Evolutionary conservation across 805 yeast genomes (phyloP).

Genomic region (Ogataea sp.): DNA sequence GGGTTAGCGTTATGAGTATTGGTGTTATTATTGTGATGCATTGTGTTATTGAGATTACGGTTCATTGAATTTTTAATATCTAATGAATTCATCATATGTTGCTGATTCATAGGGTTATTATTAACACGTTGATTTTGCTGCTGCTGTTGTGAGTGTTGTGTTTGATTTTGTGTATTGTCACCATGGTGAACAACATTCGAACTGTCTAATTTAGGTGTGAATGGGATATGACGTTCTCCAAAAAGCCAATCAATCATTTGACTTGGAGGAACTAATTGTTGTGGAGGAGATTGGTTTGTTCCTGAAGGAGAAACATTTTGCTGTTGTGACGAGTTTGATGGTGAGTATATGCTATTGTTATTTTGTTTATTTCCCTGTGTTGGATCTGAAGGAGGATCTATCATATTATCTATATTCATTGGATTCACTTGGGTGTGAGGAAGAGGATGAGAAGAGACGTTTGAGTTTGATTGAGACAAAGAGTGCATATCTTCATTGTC

Average conservation of each 20-base stretch:
- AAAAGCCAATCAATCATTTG: slow-evolving; percentile 27
- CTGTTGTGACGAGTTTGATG: not conserved
- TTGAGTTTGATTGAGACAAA: too few relatives aligned
- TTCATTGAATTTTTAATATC: too few relatives aligned
- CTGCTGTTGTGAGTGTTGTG: too few relatives aligned
- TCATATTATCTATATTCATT: not conserved
- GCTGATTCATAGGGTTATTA: too few relatives aligned
- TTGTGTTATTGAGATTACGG: too few relatives aligned
- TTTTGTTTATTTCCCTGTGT: not conserved
- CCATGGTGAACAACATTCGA: not conserved
- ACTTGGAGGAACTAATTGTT: slow-evolving; percentile 19
- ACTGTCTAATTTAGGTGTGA: not conserved
- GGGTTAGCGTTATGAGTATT: not conserved
- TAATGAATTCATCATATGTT: too few relatives aligned
- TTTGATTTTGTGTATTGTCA: too few relatives aligned
- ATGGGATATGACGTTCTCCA: slow-evolving; percentile 2
- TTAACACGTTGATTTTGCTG: too few relatives aligned
- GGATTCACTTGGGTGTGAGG: too few relatives aligned
- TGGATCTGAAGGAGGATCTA: not conserved
- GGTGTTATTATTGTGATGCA: not conserved
- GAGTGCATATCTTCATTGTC: too few relatives aligned
- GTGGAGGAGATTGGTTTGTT: slow-evolving; percentile 1
- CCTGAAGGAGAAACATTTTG: not conserved
- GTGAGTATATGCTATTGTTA: not conserved
- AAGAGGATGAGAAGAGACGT: too few relatives aligned